phyloP scores from a whole-genome alignment of 768 basidiomycete species.

The Porphyrellus cyaneotinctus region DNA sequence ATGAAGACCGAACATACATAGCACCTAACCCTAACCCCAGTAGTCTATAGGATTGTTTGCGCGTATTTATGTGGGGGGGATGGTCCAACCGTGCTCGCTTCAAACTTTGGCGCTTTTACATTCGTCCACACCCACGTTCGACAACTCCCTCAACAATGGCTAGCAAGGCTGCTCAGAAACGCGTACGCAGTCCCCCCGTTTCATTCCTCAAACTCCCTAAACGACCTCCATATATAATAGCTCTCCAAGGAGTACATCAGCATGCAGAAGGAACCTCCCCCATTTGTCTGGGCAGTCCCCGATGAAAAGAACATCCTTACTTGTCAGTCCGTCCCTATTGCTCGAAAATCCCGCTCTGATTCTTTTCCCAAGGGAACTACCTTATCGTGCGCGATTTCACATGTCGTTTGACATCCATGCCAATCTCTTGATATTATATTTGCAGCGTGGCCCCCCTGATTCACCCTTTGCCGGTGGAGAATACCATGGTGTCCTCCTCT shows the following conservation, averaged over 20 bases:
- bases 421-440: conserved; percentile 5
- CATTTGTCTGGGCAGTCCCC: conserved; percentile 92
- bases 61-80: conserved; percentile 30
- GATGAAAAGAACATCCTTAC: conserved; percentile 97
- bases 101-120: conserved; percentile 21
- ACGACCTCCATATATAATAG: conserved; percentile 40
- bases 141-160: conserved; percentile 49
- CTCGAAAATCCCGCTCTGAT: conserved; percentile 10
- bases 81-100: conserved; percentile 18
- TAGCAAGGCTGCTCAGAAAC: conserved; percentile 82
- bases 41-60: conserved; percentile 14
- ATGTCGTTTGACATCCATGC: neutral
- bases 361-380: conserved; percentile 73
- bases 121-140: conserved; percentile 22
- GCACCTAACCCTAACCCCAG: conserved; percentile 22
- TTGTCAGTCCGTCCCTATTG: conserved; percentile 52
- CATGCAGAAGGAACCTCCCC: conserved; percentile 92
- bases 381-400: conserved; percentile 64
- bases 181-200: conserved; percentile 42
- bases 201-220: conserved; percentile 2
- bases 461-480: conserved; percentile 90
- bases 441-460: conserved; percentile 88
- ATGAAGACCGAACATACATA: too few relatives aligned
- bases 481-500: conserved; percentile 88
- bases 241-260: conserved; percentile 83